A percentile compares a stretch with the other conserved stretches of the same genome.
These are phyloP conservation scores for Pilaira anomala DNA, from an alignment of 192 early-diverging fungal genomes.

Conservation along the genomic window DNA sequence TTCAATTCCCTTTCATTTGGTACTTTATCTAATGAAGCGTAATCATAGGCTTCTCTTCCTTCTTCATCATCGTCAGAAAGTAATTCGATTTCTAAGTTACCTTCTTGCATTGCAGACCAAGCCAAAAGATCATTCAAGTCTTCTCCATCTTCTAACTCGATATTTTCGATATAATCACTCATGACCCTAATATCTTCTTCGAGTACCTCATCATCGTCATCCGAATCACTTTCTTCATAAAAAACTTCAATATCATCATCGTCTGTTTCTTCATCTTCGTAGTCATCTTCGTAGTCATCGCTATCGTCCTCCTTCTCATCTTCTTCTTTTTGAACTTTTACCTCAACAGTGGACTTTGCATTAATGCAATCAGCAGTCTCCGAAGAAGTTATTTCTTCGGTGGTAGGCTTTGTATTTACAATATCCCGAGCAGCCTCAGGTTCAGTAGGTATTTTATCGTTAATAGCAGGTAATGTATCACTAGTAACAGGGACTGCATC, in stretches of 20 bases:
- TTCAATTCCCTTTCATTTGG: neutral
- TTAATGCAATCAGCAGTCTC: too few relatives aligned
- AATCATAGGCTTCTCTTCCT: neutral
- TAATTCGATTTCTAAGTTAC: conserved; percentile 4
- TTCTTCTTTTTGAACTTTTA: too few relatives aligned
- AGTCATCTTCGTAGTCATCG: neutral
- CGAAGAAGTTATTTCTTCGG: too few relatives aligned
- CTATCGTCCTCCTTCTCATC: neutral
- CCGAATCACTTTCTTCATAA: neutral
- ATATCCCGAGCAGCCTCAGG: too few relatives aligned
- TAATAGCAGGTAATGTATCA: too few relatives aligned
- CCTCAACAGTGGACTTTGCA: too few relatives aligned
- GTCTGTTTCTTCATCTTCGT: neutral
- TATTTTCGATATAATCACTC: conserved; percentile 33
- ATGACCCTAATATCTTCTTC: conserved; percentile 24
- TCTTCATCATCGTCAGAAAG: neutral
- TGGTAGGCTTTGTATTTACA: too few relatives aligned
- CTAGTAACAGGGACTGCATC: too few relatives aligned
- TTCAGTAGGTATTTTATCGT: too few relatives aligned
- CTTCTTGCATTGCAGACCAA: conserved; percentile 9
- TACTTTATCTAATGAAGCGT: neutral
- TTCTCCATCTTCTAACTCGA: conserved; percentile 8
- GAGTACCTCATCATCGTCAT: conserved; percentile 17
- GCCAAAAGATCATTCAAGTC: conserved; percentile 12
- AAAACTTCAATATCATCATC: neutral